Evolutionary conservation across 2,329 filamentous ascomycete genomes (phyloP), one percentile per base, ranked within the genome.

Genomic region (Beauveria medogensis): DNA sequence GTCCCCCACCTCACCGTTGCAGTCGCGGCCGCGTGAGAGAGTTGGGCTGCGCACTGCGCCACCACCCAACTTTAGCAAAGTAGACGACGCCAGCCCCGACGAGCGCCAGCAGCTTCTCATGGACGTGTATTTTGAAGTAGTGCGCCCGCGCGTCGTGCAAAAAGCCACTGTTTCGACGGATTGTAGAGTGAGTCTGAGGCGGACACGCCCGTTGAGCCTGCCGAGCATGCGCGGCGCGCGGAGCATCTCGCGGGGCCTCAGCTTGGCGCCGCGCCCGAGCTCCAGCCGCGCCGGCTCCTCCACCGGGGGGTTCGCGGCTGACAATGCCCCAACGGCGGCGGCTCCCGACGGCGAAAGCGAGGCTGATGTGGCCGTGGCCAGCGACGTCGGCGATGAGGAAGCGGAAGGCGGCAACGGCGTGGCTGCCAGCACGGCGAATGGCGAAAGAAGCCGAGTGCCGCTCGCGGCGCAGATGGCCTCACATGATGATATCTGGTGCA

Each of bases 401-500:
- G 41, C 9, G 10, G 30, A 55, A 5, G 50, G 61, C 65, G n/a
- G 62, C 73, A 44, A 64, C 65, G 8, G 61, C 60, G 68, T 46
- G 34, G 34, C 34, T 37, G 34, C 34, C 5, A 37, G 12, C 34
- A 12, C 34, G 34, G 34, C 34, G 5, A 37, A 37, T 2, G 60
- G 63, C 3, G 68, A 68, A n/a, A 67, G 67, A n/a, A 69, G 72
- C 48, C 72, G 74, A 1, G 26, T 56, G 9, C 55, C 65, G 12
- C 64, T 73, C 43, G 65, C 67, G 9, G 59, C 66, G 2, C 62
- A 69, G 55, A 59, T 63, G 5, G 69, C 68, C 14, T 68, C 68
- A n/a, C 69, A 73, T 48, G 73, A 75, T 48, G 73, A 77, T 8
- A 76, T 82, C n/a, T 84, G 81, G 81, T 80, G 79, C 64, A 78